Base-by-base conservation (phyloP, 2,329 filamentous ascomycete species). In the Fusarium xylarioides region DNA sequence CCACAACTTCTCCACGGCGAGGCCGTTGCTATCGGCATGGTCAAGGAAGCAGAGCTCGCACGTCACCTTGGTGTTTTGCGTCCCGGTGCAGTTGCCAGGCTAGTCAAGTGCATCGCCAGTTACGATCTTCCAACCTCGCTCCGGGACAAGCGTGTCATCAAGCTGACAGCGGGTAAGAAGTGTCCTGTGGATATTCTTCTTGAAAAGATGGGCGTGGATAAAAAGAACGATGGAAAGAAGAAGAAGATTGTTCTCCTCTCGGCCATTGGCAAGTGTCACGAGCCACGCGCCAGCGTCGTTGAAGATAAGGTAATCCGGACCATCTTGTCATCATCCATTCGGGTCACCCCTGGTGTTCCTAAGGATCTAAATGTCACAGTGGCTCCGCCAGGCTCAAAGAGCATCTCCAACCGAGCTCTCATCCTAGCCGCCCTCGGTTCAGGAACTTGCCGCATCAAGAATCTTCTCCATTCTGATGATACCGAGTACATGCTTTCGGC, bases 401-500 rank as follows among this genome's bases (percentile, higher is more conserved):
- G 95, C 82, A 95, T 99, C 66, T 99, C 96, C 2, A 99, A 99
- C 82, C 91, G 96, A 49, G 95, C 97, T 38, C 88, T 99, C 43
- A 90, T 99, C n/a, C 88, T 99, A 57, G 96, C 96, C 49, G 96
- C 96, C 18, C 90, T 99, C 37, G 95, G 95, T 38, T 89, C 90
- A 62, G 96, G 96, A 23, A 91, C 91, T 32, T 98, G 95, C 79
- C 92, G 93, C 43, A 93, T 99, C 81, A 95, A 90, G 82, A 98
- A 99, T 77, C 86, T 99, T 37, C 88, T 99, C 16, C 95, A 98
- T 82, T 98, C 96, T 0, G 96, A 98, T 77, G 96, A 99, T 80
- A 97, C 95, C 1, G 94, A 98, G 81, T 96, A 94, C 82, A 99
- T 99, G 96, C 86, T 99, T 49, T 94, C 94, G 64, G 95, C 96